Conservation (phyloP, 208 protist genomes). For the Leishmania amazonensis region DNA sequence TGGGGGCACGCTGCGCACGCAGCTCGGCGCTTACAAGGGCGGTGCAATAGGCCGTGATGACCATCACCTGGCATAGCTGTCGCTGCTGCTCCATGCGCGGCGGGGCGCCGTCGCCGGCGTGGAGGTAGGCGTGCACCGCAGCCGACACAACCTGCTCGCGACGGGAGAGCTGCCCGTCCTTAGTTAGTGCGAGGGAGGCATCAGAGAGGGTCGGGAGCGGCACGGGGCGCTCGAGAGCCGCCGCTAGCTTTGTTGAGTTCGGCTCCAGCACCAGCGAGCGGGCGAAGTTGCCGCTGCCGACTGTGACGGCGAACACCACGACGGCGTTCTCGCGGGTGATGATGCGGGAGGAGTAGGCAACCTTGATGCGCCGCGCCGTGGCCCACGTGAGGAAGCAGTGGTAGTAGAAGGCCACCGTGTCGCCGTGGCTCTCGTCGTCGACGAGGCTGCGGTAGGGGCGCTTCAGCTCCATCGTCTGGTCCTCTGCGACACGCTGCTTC, state of each 20-base stretch:
- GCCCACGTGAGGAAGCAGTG: slow-evolving; percentile 84
- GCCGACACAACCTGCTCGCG: slow-evolving; percentile 67
- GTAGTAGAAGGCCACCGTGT: slow-evolving; percentile 66
- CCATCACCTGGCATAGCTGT: slow-evolving; percentile 66
- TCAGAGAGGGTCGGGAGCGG: slow-evolving; percentile 37
- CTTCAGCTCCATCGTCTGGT: slow-evolving; percentile 29
- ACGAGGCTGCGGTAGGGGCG: slow-evolving; percentile 73
- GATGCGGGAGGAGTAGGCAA: slow-evolving; percentile 86
- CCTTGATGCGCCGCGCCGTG: slow-evolving; percentile 64
- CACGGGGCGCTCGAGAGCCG: slow-evolving; percentile 48
- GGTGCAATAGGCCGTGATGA: slow-evolving; percentile 66
- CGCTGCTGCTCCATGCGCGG: slow-evolving; percentile 32
- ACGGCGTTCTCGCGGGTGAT: slow-evolving; percentile 83
- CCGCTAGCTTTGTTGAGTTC: slow-evolving; percentile 44
- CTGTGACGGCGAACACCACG: slow-evolving; percentile 79
- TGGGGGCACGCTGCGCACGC: slow-evolving; percentile 58
- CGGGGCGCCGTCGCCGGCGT: background rate
- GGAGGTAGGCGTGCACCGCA: slow-evolving; percentile 75
- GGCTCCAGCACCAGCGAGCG: slow-evolving; percentile 58
- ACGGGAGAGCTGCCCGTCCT: slow-evolving; percentile 50
- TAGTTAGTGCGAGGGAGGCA: slow-evolving; percentile 39
- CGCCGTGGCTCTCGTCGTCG: slow-evolving; percentile 64
- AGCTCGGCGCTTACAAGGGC: slow-evolving; percentile 39
- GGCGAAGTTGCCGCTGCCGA: slow-evolving; percentile 62
- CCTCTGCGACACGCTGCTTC: slow-evolving; percentile 19